These are phyloP conservation scores for Quillaja saponaria DNA, from an alignment of 306 rosid genomes.

Conservation along the genomic window DNA sequence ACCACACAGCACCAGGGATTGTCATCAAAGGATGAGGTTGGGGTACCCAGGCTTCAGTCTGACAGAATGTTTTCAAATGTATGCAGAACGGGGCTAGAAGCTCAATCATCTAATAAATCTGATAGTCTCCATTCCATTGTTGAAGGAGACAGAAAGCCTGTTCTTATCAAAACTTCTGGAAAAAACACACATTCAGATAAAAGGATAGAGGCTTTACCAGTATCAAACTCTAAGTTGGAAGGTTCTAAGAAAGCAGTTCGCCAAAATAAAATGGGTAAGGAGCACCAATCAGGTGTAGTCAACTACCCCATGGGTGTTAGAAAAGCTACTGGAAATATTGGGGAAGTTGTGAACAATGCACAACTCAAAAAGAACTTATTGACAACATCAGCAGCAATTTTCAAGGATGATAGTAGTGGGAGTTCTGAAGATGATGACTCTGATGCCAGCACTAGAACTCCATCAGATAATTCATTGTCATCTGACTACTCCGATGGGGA, in stretches of 20 bases:
- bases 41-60: constrained; percentile 30
- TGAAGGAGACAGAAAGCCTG: constrained; percentile 36
- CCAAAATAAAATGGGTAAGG: constrained; percentile 27
- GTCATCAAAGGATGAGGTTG: constrained; percentile 26
- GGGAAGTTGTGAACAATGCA: constrained; percentile 35
- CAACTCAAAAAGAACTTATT: constrained; percentile 47
- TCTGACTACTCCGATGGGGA: constrained; percentile 69
- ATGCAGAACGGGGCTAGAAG: constrained; percentile 33
- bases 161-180: constrained; percentile 33
- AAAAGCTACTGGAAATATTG: constrained; percentile 34
- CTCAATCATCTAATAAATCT: constrained; percentile 39
- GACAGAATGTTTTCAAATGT: constrained; percentile 39
- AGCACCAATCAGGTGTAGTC: constrained; percentile 18
- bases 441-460: constrained; percentile 59
- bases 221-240: constrained; percentile 36
- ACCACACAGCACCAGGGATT: constrained; percentile 21
- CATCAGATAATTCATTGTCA: constrained; percentile 53
- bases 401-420: constrained; percentile 61
- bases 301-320: neutral
- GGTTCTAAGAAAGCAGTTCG: constrained; percentile 34
- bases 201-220: constrained; percentile 31
- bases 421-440: constrained; percentile 60
- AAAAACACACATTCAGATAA: constrained; percentile 26
- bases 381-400: constrained; percentile 48
- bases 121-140: constrained; percentile 36